Evolutionary conservation across 2,329 filamentous ascomycete genomes (phyloP).

Genomic region (Phaeosphaeriaceae sp.): DNA sequence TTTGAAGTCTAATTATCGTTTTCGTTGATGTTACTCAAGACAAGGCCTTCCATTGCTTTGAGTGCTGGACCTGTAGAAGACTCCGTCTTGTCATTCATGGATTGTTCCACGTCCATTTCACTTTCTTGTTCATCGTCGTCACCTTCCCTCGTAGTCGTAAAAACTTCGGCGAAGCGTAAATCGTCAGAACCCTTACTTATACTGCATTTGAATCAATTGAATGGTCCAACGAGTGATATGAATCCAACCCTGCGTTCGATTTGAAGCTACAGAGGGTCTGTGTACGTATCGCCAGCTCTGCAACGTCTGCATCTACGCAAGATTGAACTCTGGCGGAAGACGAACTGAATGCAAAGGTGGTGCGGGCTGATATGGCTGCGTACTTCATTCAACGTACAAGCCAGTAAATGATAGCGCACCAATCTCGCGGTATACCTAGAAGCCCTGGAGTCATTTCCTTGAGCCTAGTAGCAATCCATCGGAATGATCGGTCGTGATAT

Average conservation of each 20-base stretch:
- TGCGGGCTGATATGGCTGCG: background rate
- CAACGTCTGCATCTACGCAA: background rate
- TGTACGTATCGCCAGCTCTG: background rate
- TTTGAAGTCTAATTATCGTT: too few relatives aligned
- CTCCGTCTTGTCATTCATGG: too few relatives aligned
- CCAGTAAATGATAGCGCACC: too few relatives aligned
- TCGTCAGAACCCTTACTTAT: too few relatives aligned
- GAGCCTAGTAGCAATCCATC: background rate
- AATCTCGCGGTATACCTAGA: background rate
- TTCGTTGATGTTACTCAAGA: too few relatives aligned
- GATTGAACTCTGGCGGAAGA: background rate
- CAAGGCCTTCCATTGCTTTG: too few relatives aligned
- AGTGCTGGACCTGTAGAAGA: too few relatives aligned
- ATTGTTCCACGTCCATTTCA: too few relatives aligned
- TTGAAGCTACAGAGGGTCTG: background rate
- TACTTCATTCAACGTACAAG: background rate
- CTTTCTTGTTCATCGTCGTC: too few relatives aligned
- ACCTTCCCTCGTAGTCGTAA: too few relatives aligned
- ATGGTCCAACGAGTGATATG: background rate
- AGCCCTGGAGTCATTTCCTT: background rate
- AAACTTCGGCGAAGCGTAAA: too few relatives aligned
- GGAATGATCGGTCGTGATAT: background rate
- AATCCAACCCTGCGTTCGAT: background rate
- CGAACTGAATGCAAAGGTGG: background rate
- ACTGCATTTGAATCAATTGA: background rate